phyloP scores from a whole-genome alignment of 495 filamentous ascomycete species.

The Trichodelitschia bisporula region DNA sequence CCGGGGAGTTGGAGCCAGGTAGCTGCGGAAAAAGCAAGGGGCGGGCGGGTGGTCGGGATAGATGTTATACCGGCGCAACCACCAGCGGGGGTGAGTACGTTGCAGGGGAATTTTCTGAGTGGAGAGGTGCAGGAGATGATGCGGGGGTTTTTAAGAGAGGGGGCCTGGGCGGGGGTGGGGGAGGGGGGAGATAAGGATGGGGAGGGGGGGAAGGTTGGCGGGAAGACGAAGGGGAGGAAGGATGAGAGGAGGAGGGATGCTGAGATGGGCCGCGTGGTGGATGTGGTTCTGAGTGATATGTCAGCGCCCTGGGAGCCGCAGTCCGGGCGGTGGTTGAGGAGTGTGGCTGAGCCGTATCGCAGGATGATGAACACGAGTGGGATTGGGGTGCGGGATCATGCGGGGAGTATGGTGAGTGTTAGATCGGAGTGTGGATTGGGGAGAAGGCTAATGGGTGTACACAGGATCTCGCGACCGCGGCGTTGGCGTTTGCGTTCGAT shows the following conservation, averaged over 20 bases:
- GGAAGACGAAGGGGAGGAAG: constrained; percentile 4
- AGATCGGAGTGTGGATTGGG: not conserved
- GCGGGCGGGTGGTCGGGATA: constrained; percentile 65
- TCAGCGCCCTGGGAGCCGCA: constrained; percentile 78
- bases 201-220: constrained; percentile 5
- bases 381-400: constrained; percentile 63
- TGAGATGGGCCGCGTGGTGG: constrained; percentile 33
- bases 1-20: constrained; percentile 91
- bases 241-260: constrained; percentile 12
- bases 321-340: constrained; percentile 54
- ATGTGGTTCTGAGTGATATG: constrained; percentile 97
- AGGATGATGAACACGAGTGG: constrained; percentile 99
- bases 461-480: constrained; percentile 73
- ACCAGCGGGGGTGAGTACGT: constrained; percentile 65
- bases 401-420: constrained; percentile 68
- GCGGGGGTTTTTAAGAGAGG: constrained; percentile 15
- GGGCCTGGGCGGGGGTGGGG: constrained; percentile 10
- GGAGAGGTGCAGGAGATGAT: constrained; percentile 15
- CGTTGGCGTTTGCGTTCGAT: constrained; percentile 59
- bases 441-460: not conserved
- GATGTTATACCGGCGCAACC: constrained; percentile 84
- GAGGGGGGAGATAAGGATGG: constrained; percentile 8
- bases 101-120: constrained; percentile 65
- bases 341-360: constrained; percentile 70
- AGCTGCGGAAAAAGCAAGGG: constrained; percentile 51